Conservation (phyloP, 2,329 filamentous ascomycete species). For the Diaporthe sp. region DNA sequence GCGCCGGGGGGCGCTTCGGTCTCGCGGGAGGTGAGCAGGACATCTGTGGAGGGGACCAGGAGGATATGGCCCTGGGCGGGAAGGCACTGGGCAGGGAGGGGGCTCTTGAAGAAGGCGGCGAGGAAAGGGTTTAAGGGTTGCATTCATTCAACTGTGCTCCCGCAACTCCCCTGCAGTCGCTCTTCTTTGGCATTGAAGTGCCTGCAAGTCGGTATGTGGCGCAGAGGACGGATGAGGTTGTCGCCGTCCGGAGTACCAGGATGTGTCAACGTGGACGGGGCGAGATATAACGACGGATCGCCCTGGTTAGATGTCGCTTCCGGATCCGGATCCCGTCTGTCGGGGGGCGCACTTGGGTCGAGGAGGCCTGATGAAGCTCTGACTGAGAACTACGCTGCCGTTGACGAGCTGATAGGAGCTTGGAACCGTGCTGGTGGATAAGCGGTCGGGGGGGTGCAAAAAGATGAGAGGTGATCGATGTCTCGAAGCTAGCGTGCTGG, state of each 20-base stretch:
- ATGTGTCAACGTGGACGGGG: background rate
- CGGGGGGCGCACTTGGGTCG: background rate
- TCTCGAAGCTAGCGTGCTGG: constrained; percentile 17
- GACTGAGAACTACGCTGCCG: background rate
- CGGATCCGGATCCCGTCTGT: background rate
- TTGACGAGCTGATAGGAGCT: background rate
- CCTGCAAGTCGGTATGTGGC: constrained; percentile 2
- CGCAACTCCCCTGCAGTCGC: constrained; percentile 34
- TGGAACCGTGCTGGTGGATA: background rate
- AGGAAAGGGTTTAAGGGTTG: constrained; percentile 99
- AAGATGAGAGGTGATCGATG: background rate
- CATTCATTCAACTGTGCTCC: constrained; percentile 68
- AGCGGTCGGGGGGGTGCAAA: background rate
- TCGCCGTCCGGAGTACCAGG: background rate
- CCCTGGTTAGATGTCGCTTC: background rate
- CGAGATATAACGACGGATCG: background rate
- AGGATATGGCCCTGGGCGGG: constrained; percentile 93
- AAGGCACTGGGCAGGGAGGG: constrained; percentile 89
- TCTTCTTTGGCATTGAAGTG: constrained; percentile 32
- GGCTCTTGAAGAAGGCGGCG: constrained; percentile 98
- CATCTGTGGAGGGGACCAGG: constrained; percentile 92
- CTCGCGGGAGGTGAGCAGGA: constrained; percentile 88
- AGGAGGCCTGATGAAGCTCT: background rate
- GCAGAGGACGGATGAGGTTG: constrained; percentile 20
- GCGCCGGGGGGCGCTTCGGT: constrained; percentile 76